phyloP scores from a whole-genome alignment of 345 rosid species.

The Syzygium grande region DNA sequence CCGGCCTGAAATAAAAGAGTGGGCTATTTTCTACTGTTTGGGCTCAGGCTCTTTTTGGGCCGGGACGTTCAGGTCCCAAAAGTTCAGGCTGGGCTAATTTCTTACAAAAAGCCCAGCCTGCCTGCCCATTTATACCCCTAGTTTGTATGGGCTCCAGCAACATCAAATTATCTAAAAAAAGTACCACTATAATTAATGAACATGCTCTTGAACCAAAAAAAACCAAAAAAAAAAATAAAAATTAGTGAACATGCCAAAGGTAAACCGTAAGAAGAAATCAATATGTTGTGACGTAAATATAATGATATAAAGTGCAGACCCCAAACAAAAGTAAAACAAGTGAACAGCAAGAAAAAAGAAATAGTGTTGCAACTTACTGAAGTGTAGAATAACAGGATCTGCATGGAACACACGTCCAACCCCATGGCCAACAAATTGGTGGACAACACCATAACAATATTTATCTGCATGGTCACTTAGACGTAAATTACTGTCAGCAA shows the following conservation, averaged over 20 bases:
- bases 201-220: not conserved
- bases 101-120: not conserved
- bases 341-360: not conserved
- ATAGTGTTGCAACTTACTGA: constrained; percentile 28
- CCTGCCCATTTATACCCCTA: not conserved
- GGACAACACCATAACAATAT: constrained; percentile 68
- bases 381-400: constrained; percentile 75
- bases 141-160: not conserved
- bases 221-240: too few relatives aligned
- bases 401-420: constrained; percentile 87
- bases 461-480: constrained; percentile 82
- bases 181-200: not conserved
- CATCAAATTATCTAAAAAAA: not conserved
- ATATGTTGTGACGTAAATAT: not conserved
- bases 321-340: not conserved
- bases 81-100: not conserved
- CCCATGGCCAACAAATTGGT: constrained; percentile 88
- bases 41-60: not conserved
- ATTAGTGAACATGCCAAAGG: not conserved
- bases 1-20: not conserved
- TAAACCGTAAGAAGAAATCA: not conserved
- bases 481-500: not conserved
- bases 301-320: not conserved
- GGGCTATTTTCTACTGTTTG: not conserved
- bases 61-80: not conserved